Evolutionary conservation across 306 rosid species (phyloP).

Genomic region (Cucurbita moschata): DNA sequence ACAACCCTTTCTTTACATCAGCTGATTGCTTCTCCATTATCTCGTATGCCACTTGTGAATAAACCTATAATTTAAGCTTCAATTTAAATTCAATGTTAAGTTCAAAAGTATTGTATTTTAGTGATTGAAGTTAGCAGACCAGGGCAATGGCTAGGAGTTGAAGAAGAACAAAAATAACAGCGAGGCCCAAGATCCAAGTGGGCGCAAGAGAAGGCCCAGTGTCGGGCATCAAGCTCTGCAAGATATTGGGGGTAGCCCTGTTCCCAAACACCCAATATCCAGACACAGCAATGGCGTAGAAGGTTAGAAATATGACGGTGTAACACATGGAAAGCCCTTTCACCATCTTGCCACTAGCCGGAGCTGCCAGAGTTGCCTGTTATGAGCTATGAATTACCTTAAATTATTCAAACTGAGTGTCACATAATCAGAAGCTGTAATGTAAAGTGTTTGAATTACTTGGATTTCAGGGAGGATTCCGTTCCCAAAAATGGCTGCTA

Average conservation of each 20-base stretch:
- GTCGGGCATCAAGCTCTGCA: constrained; percentile 36
- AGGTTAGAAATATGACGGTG: constrained; percentile 23
- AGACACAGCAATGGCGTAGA: constrained; percentile 51
- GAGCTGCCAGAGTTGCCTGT: constrained; percentile 75
- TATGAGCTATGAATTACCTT: too few species aligned
- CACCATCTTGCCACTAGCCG: constrained; percentile 78
- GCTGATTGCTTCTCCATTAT: constrained; percentile 43
- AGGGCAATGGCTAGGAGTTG: constrained; percentile 62
- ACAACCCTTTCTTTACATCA: constrained; percentile 28
- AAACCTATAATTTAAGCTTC: constrained; percentile 23
- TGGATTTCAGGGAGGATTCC: constrained; percentile 89
- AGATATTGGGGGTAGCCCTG: constrained; percentile 30
- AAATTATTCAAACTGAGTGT: too few species aligned
- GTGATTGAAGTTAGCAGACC: constrained; percentile 6
- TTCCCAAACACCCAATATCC: constrained; percentile 91
- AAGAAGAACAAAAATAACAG: constrained; percentile 44
- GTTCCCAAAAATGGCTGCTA: constrained; percentile 66
- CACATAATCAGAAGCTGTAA: not conserved
- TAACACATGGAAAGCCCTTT: constrained; percentile 57
- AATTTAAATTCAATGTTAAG: too few species aligned
- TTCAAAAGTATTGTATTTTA: too few species aligned
- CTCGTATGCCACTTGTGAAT: constrained; percentile 64
- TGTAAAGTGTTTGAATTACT: constrained; percentile 16
- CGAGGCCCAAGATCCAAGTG: constrained; percentile 51
- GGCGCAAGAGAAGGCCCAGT: constrained; percentile 42